Evolutionary conservation across 129 eudicot species (phyloP).

Genomic region (Artemisia tridentata): DNA sequence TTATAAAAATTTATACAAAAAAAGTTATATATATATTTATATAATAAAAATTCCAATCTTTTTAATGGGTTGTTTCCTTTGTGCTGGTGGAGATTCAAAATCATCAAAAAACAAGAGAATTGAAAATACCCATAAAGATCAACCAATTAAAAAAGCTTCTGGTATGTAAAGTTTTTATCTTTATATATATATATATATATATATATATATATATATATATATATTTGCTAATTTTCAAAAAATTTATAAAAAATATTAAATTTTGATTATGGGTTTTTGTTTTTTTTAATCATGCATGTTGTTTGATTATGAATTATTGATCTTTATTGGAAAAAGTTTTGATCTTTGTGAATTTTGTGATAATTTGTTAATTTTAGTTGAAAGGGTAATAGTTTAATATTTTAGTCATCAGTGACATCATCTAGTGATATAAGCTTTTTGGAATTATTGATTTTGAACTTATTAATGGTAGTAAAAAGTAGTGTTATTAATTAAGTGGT

Average conservation of each 20-base stretch:
- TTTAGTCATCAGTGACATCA: slow-evolving; percentile 32
- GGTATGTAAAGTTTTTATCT: slow-evolving; percentile 29
- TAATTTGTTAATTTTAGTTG: not conserved
- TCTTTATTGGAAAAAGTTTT: not conserved
- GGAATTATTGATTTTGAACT: slow-evolving; percentile 19
- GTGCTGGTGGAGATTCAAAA: slow-evolving; percentile 50
- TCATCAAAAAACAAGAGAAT: slow-evolving; percentile 36
- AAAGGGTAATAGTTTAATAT: not conserved
- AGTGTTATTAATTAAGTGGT: not conserved
- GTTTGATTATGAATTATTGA: not conserved
- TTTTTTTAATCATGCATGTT: slow-evolving; percentile 22
- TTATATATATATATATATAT: not conserved
- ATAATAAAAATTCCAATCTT: slow-evolving; percentile 13
- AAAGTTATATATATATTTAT: not conserved
- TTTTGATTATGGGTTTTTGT: not conserved
- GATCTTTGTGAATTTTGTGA: slow-evolving; percentile 2
- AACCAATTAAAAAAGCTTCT: slow-evolving; percentile 24
- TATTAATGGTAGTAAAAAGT: not conserved
- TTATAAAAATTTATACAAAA: not conserved
- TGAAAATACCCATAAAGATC: slow-evolving; percentile 34
- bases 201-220: not conserved
- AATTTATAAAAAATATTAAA: too few relatives aligned
- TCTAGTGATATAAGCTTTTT: slow-evolving; percentile 19
- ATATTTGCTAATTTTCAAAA: not conserved
- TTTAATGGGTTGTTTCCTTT: slow-evolving; percentile 56